phyloP scores from a whole-genome alignment of 179 eudicot genomes.

The Nepenthes alata region DNA sequence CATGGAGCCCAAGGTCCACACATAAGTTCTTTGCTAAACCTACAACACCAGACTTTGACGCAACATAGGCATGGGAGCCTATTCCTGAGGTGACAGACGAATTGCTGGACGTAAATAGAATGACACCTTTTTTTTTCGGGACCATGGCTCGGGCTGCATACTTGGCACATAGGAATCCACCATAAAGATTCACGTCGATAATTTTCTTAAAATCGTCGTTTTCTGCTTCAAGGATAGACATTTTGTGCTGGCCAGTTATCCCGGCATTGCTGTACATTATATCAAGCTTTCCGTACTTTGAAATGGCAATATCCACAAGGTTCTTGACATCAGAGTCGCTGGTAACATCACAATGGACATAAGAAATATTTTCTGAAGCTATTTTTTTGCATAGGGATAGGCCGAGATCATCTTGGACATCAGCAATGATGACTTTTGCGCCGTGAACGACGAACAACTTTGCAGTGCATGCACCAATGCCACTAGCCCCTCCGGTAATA shows the following conservation, averaged over 20 bases:
- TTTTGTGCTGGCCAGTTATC: background rate
- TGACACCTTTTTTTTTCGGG: conserved; percentile 6
- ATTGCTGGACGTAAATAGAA: conserved; percentile 8
- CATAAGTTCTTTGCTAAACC: conserved; percentile 13
- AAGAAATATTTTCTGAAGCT: conserved; percentile 1
- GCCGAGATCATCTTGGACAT: conserved; percentile 6
- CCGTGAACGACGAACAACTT: conserved; percentile 3
- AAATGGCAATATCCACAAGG: conserved; percentile 7
- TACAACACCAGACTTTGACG: conserved; percentile 11
- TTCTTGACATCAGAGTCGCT: conserved; percentile 9
- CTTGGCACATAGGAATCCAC: conserved; percentile 3
- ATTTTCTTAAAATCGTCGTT: background rate
- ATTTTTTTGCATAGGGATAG: conserved; percentile 2
- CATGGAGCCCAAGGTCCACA: conserved; percentile 7
- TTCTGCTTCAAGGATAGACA: background rate
- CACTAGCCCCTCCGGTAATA: conserved; percentile 15
- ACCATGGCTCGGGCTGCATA: conserved; percentile 13
- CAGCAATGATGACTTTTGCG: no score
- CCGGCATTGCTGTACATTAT: conserved; percentile 22
- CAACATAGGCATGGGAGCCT: conserved; percentile 8
- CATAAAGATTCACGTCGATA: conserved; percentile 3
- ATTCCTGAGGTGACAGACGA: background rate
- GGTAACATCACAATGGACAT: conserved; percentile 15
- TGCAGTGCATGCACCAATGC: conserved; percentile 10
- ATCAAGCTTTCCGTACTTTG: conserved; percentile 13